phyloP scores from a whole-genome alignment of 2,329 filamentous ascomycete genomes.

The Cytospora leucostoma region DNA sequence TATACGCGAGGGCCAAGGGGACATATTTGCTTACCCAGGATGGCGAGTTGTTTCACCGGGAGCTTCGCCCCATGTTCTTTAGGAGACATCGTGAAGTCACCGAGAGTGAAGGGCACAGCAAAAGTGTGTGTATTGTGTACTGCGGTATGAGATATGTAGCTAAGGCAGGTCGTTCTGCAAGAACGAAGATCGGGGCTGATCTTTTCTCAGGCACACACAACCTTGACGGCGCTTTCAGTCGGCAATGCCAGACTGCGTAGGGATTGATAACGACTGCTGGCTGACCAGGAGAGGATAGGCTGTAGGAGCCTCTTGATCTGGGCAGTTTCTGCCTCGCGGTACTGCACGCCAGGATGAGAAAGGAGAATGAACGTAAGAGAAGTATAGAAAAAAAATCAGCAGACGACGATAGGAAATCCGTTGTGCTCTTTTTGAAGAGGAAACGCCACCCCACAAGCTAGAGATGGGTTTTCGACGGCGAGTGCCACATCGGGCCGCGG shows the following conservation, averaged over 20 bases:
- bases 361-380: background rate
- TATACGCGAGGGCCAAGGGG: constrained; percentile 8
- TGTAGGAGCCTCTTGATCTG: background rate
- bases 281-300: background rate
- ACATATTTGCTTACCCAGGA: constrained; percentile 63
- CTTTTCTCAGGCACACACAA: background rate
- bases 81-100: constrained; percentile 27
- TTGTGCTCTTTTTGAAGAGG: constrained; percentile 5
- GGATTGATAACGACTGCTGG: background rate
- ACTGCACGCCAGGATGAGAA: background rate
- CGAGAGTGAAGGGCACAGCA: constrained; percentile 11
- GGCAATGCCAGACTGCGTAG: constrained; percentile 2
- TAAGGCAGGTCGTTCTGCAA: constrained; percentile 19
- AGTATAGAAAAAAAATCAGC: background rate
- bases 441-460: constrained; percentile 20
- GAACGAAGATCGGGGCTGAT: constrained; percentile 12
- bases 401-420: background rate
- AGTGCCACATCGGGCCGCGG: constrained; percentile 22
- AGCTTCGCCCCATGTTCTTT: constrained; percentile 56
- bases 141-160: constrained; percentile 18
- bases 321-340: constrained; percentile 1
- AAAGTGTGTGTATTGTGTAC: constrained; percentile 21
- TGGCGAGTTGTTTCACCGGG: constrained; percentile 74
- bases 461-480: constrained; percentile 8
- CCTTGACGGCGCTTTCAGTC: constrained; percentile 7